Evolutionary conservation across 306 rosid genomes (phyloP).

Genomic region (Castanea mollissima): DNA sequence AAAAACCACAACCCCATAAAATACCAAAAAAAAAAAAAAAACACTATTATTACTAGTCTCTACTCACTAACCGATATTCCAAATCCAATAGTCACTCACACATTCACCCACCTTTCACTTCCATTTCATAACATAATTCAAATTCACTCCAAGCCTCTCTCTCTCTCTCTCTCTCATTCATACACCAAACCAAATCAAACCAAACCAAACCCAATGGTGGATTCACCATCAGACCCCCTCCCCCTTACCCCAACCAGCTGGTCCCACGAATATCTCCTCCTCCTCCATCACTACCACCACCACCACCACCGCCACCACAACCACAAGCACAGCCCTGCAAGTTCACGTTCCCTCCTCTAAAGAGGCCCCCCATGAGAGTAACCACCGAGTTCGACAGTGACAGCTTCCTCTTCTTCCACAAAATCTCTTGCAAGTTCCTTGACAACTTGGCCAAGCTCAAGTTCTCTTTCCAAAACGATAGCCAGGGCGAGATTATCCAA

Average conservation of each 20-base stretch:
- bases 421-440: conserved; percentile 75
- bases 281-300: conserved; percentile 6
- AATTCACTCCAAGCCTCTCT: not conserved
- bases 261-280: not conserved
- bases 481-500: conserved; percentile 55
- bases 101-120: not conserved
- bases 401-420: conserved; percentile 61
- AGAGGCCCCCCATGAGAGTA: conserved; percentile 59
- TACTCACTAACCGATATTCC: not conserved
- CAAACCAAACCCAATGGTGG: not conserved
- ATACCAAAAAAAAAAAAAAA: not conserved
- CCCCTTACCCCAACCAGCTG: conserved; percentile 40
- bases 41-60: not conserved
- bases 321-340: conserved; percentile 12
- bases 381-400: conserved; percentile 93
- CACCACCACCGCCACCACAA: conserved; percentile 24
- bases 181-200: not conserved
- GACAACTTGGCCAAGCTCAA: conserved; percentile 76
- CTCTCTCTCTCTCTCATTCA: too few species aligned
- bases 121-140: not conserved
- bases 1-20: not conserved
- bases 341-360: conserved; percentile 41
- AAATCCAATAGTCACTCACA: not conserved
- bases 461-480: conserved; percentile 56
- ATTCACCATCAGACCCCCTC: conserved; percentile 25